Base-by-base conservation (phyloP, 2,329 filamentous ascomycete genomes). In the Cladobotryum mycophilum region DNA sequence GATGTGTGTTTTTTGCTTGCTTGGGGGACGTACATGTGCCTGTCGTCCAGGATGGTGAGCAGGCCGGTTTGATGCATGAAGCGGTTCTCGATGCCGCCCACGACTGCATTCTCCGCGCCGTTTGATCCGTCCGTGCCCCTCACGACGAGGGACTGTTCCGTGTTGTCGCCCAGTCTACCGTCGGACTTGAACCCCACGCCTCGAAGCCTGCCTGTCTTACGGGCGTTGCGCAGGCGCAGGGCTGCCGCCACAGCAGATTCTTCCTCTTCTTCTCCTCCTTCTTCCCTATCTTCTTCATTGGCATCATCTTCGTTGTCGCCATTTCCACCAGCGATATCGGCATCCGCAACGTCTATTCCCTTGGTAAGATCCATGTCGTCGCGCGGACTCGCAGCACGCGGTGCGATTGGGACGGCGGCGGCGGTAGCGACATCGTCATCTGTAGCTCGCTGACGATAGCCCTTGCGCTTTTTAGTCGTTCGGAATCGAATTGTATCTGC, bases 11-110 rank as follows among this genome's bases (percentile, higher is more conserved):
- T n/a, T n/a, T n/a, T n/a, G n/a, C n/a, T n/a, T 8, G 55, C 49
- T 50, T 40, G 35, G 35, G 20, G 45, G 50, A 56, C 85, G 83
- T 78, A 92, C 88, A 92, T 89, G 72, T 91, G 86, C 69, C 76
- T 85, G 66, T 90, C 85, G 55, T 84, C 76, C 18, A 80, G 65
- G 50, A 86, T 84, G 34, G 79, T 77, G 0, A 84, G 74, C 54
- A 84, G 69, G 1, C 87, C 87, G 0, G 85, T 89, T 66, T 88
- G 86, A 52, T 82, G 80, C 48, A 83, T 82, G 63, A 92, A 92
- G 38, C 85, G 81, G 36, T 67, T 62, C 9, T 63, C 58, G 35
- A 70, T 66, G 40, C 64, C 64, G 41, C 49, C 58, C 13, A 60
- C 51, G 3, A 57, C 14, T 57, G 61, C 48, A 57, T 65, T 52